Percentiles rank a stretch among this genome's conserved stretches.
Conservation (phyloP, 495 filamentous ascomycete species). For the Lasiosphaeris hirsuta region DNA sequence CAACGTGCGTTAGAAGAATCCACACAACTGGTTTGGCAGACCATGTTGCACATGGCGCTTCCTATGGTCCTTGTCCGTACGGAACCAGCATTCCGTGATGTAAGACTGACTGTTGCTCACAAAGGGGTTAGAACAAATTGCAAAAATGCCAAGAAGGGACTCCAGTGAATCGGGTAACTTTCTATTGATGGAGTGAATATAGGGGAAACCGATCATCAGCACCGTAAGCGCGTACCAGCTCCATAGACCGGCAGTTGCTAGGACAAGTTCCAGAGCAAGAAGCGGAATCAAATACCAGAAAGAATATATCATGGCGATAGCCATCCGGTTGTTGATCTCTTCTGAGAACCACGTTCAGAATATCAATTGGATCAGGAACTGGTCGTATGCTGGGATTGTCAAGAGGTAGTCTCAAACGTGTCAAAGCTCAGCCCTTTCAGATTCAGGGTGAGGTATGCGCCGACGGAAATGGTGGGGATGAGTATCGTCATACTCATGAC, state of each 20-base stretch:
- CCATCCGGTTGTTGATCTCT: slow-evolving; percentile 50
- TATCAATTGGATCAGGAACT: slow-evolving; percentile 32
- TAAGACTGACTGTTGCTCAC: no score
- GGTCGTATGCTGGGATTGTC: slow-evolving; percentile 55
- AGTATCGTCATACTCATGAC: slow-evolving; percentile 56
- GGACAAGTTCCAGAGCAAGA: slow-evolving; percentile 46
- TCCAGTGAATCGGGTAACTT: no score
- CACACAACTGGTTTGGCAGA: no score
- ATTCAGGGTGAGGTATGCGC: slow-evolving; percentile 61
- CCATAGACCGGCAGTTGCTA: slow-evolving; percentile 40
- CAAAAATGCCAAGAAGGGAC: no score
- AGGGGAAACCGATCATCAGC: slow-evolving; percentile 39
- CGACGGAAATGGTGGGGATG: slow-evolving; percentile 55
- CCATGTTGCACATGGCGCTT: no score
- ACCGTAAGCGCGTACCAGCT: slow-evolving; percentile 45
- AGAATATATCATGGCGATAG: slow-evolving; percentile 47
- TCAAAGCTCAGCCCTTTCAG: slow-evolving; percentile 60
- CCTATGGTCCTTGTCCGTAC: no score
- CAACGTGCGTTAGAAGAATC: no score
- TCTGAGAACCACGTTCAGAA: slow-evolving; percentile 55
- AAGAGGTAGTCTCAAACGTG: slow-evolving; percentile 65
- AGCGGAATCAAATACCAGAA: slow-evolving; percentile 55
- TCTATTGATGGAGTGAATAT: slow-evolving; percentile 21
- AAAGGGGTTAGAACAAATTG: no score
- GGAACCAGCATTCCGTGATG: no score